A percentile compares a stretch with the other conserved stretches of the same genome.
Evolutionary conservation across 2,329 filamentous ascomycete genomes (phyloP).

Genomic region (Cytospora paraplurivora): DNA sequence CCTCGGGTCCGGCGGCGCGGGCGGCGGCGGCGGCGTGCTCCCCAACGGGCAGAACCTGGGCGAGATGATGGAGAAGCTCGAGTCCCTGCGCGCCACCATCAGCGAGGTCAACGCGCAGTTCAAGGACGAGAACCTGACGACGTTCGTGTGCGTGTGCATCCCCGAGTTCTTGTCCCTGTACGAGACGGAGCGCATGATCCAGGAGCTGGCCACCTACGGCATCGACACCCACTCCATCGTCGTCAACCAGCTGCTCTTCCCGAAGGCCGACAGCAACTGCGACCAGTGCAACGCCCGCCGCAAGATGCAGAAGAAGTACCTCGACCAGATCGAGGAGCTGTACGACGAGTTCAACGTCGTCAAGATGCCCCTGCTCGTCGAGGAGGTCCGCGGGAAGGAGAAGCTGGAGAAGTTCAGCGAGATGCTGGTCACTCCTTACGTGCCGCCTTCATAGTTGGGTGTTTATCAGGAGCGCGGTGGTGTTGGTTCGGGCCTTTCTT

Average conservation of each 20-base stretch:
- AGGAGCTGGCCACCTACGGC: conserved; percentile 88
- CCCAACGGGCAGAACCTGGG: conserved; percentile 92
- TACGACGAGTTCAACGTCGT: conserved; percentile 99
- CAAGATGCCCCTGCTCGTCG: conserved; percentile 93
- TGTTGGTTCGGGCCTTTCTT: not conserved
- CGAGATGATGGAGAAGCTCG: conserved; percentile 93
- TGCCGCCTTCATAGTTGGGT: conserved; percentile 55
- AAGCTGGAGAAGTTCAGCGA: conserved; percentile 87
- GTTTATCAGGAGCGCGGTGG: not conserved
- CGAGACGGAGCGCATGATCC: conserved; percentile 99
- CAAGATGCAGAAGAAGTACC: conserved; percentile 99
- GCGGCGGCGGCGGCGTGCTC: conserved; percentile 57
- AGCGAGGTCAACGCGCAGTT: conserved; percentile 96
- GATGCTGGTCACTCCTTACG: conserved; percentile 77
- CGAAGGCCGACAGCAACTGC: conserved; percentile 79
- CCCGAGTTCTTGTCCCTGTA: conserved; percentile 95
- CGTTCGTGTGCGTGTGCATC: conserved; percentile 98
- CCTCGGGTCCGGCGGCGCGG: conserved; percentile 63
- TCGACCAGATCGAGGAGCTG: conserved; percentile 97
- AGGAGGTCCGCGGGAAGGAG: conserved; percentile 95
- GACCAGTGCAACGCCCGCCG: conserved; percentile 93
- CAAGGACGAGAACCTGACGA: conserved; percentile 93
- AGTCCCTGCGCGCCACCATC: conserved; percentile 89
- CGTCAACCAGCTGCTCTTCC: conserved; percentile 96
- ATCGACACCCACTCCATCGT: conserved; percentile 98